Evolutionary conservation across 2,329 filamentous ascomycete genomes (phyloP).

Genomic region (Harringtonia aguacate): DNA sequence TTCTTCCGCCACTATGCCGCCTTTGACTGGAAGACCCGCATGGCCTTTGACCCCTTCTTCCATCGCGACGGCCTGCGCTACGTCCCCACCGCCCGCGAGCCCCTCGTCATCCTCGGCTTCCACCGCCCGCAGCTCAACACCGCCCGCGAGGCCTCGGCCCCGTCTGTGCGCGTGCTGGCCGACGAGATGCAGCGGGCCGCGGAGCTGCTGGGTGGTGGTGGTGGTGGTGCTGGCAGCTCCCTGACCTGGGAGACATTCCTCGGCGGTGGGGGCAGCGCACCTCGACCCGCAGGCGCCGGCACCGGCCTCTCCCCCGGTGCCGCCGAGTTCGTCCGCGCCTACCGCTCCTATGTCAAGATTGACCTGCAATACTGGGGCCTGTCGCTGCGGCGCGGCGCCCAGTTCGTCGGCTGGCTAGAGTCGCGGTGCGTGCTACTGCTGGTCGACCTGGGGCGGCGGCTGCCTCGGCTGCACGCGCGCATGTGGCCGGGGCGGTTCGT

Average conservation of each 20-base stretch:
- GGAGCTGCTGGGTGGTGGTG: conserved; percentile 23
- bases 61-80: conserved; percentile 36
- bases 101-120: conserved; percentile 53
- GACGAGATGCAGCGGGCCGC: conserved; percentile 39
- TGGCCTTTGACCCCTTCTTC: conserved; percentile 51
- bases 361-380: conserved; percentile 56
- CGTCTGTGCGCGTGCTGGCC: conserved; percentile 39
- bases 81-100: conserved; percentile 43
- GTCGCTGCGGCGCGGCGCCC: conserved; percentile 40
- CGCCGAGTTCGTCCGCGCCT: conserved; percentile 37
- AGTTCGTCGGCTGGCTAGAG: conserved; percentile 53
- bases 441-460: conserved; percentile 43
- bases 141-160: conserved; percentile 38
- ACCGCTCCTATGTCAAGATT: conserved; percentile 47
- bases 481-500: conserved; percentile 55
- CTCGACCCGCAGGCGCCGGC: conserved; percentile 1
- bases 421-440: conserved; percentile 47
- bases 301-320: conserved; percentile 16
- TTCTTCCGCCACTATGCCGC: conserved; percentile 54
- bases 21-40: conserved; percentile 45
- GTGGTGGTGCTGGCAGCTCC: too few relatives aligned
- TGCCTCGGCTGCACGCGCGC: conserved; percentile 39
- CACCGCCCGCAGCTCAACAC: conserved; percentile 52
- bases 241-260: conserved; percentile 33
- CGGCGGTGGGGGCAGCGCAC: conserved; percentile 6